Evolutionary conservation across 805 yeast genomes (phyloP).

Genomic region (Kodamaea nitidulidarum): DNA sequence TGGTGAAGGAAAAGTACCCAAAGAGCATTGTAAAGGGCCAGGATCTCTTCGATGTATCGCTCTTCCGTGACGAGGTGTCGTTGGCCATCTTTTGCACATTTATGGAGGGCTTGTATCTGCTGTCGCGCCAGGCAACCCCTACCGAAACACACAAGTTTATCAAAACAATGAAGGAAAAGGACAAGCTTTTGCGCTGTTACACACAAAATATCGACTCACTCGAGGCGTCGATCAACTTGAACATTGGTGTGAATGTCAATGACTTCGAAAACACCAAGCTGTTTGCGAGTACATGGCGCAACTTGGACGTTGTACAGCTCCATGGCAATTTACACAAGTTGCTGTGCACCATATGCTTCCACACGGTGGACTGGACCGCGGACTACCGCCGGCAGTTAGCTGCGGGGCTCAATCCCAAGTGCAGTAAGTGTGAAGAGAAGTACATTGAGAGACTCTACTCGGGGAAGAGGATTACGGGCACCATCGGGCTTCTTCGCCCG

Average conservation of each 20-base stretch:
- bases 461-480: constrained; percentile 73
- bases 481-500: constrained; percentile 77
- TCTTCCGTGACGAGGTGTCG: constrained; percentile 66
- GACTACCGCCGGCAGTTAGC: constrained; percentile 45
- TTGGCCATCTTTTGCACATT: constrained; percentile 78
- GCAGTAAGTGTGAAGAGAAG: constrained; percentile 61
- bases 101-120: constrained; percentile 73
- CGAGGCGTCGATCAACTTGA: constrained; percentile 63
- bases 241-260: constrained; percentile 46
- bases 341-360: constrained; percentile 69
- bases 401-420: constrained; percentile 70
- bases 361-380: constrained; percentile 57
- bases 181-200: constrained; percentile 76
- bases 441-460: constrained; percentile 52
- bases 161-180: constrained; percentile 52
- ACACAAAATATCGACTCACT: constrained; percentile 94
- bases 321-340: constrained; percentile 84
- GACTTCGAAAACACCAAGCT: constrained; percentile 23
- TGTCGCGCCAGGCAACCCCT: constrained; percentile 64
- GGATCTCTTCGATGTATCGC: constrained; percentile 83
- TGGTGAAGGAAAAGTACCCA: constrained; percentile 62
- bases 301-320: constrained; percentile 74
- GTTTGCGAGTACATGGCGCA: constrained; percentile 50
- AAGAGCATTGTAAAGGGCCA: constrained; percentile 71
- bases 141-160: constrained; percentile 83